Base-by-base conservation (phyloP, 805 yeast species). In the Candida incommunis region DNA sequence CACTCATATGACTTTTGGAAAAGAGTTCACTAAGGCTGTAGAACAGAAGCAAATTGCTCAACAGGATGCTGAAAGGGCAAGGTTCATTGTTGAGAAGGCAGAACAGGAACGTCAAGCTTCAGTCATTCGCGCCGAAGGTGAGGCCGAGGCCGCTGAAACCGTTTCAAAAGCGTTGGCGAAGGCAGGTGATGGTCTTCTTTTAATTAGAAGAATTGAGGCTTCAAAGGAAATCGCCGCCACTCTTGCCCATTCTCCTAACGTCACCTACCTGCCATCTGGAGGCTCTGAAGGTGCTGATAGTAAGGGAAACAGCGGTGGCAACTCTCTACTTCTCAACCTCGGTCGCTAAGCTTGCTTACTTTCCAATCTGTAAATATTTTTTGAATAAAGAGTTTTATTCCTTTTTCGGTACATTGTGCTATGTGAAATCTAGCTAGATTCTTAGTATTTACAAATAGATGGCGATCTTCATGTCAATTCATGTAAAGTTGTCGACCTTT, bases 31-130 rank as follows among this genome's bases (percentile, higher is more conserved):
- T 45, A 88, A 84, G 65, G 97, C 98, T 26, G 98, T 92, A 48
- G 98, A 92, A 68, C 95, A 85, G 68, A 92, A 92, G 64, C 97
- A 92, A 67, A 94, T 92, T 66, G 98, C 98, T 25, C 98, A 92
- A 69, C 98, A 92, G 67, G 98, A 92, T 61, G 97, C 98, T 22
- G 97, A 92, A 70, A 76, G 98, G 54, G 96, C 97, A 48, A 82
- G 82, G 59, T 92, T 77, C 60, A 70, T 85, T 44, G 96, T 92
- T 46, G 96, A 88, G 60, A 82, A 82, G 61, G 97, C 97, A 5
- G 96, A 92, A 65, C 98, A 92, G 68, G 97, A 90, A 65, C 78
- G 95, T 61, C 88, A 82, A 64, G 98, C 97, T 2, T 70, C 84
- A 42, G 86, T 92, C 56, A 88, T 92, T 54, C 78, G 97, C 58